A percentile compares a stretch with the other conserved stretches of the same genome.
phyloP scores from a whole-genome alignment of 2,329 filamentous ascomycete species.

The Gliomastix tumulicola region DNA sequence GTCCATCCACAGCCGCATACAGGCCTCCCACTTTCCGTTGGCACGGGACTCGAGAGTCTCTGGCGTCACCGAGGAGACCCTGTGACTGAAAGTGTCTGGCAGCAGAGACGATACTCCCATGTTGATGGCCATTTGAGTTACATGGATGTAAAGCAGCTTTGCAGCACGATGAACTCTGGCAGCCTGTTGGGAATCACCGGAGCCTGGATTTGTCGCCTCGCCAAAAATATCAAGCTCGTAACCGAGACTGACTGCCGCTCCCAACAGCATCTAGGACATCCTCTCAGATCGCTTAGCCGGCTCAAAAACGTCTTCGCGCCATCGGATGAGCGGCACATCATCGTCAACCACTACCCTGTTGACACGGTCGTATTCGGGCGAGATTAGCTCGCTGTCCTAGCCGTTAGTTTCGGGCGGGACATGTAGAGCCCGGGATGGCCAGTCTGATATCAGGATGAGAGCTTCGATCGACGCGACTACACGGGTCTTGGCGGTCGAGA shows the following conservation, averaged over 20 bases:
- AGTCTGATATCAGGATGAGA: conserved; percentile 13
- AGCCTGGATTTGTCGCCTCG: too few relatives aligned
- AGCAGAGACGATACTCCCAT: conserved; percentile 1
- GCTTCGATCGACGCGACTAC: conserved; percentile 10
- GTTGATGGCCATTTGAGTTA: conserved; percentile 8
- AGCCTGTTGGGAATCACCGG: too few relatives aligned
- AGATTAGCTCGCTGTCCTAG: conserved; percentile 11
- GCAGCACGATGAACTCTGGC: too few relatives aligned
- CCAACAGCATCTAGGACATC: conserved; percentile 18
- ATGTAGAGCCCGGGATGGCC: conserved; percentile 12
- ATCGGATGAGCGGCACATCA: conserved; percentile 12
- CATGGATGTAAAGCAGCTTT: conserved; percentile 11
- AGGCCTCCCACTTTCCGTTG: neutral
- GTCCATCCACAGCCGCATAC: conserved; percentile 11
- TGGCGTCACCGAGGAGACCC: neutral
- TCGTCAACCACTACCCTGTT: conserved; percentile 10
- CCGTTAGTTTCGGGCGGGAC: conserved; percentile 14
- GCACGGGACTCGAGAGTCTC: neutral
- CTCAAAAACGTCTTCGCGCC: conserved; percentile 15
- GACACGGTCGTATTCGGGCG: conserved; percentile 10
- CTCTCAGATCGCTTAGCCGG: conserved; percentile 13
- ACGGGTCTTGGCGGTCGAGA: conserved; percentile 11
- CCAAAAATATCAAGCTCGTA: conserved; percentile 14
- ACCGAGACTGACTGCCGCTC: conserved; percentile 10
- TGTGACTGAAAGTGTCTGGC: conserved; percentile 3